Evolutionary conservation across 139 green algal genomes (phyloP).

Genomic region (Chlamydomonas sphaeroides): DNA sequence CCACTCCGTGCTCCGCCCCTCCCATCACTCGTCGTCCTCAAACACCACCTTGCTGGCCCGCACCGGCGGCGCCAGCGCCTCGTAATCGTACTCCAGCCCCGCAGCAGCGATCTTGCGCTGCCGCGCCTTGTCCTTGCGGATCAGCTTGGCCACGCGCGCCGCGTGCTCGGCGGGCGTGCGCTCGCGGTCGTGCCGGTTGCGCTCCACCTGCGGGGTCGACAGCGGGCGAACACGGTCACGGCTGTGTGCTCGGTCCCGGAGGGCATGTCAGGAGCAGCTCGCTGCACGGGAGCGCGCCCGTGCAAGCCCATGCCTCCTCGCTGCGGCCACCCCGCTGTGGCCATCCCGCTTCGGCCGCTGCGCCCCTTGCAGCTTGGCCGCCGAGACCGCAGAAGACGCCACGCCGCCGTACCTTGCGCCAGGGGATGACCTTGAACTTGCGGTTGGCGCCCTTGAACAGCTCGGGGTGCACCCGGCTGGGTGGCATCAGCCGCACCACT

Average conservation of each 20-base stretch:
- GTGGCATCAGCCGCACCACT: constrained; percentile 50
- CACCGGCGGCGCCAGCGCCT: constrained; percentile 46
- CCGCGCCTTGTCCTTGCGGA: constrained; percentile 67
- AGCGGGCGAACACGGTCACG: too few species aligned
- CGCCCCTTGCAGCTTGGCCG: too few species aligned
- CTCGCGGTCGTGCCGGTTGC: constrained; percentile 74
- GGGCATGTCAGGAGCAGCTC: too few species aligned
- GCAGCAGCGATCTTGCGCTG: constrained; percentile 67
- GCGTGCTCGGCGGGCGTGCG: constrained; percentile 65
- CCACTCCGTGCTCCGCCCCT: too few species aligned
- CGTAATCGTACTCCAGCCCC: constrained; percentile 89
- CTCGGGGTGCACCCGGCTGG: constrained; percentile 61
- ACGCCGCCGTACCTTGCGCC: constrained; percentile 81
- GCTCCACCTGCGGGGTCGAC: too few species aligned
- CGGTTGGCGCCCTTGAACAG: constrained; percentile 77
- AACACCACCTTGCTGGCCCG: constrained; percentile 57
- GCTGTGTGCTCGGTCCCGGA: too few species aligned
- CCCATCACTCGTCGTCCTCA: neutral
- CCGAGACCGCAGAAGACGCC: too few species aligned
- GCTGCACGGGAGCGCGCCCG: too few species aligned
- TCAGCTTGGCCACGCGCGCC: constrained; percentile 48
- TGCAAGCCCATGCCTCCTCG: too few species aligned
- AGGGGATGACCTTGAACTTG: constrained; percentile 80
- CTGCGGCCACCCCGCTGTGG: too few species aligned
- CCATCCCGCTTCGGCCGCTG: too few species aligned